Evolutionary conservation across 257 asterid genomes (phyloP).

Genomic region (Salvia rosmarinus): DNA sequence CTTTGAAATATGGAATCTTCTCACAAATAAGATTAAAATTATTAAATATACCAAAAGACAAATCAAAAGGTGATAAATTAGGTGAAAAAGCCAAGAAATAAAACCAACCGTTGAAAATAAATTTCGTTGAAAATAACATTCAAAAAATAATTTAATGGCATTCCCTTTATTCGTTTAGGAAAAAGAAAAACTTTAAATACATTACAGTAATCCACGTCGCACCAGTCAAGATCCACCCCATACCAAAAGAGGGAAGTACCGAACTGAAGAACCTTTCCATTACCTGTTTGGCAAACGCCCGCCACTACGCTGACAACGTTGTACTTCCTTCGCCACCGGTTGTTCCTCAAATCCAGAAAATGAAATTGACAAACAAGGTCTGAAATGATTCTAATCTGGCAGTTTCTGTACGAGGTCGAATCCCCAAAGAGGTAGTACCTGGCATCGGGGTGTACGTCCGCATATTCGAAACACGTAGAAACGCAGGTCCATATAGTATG

Average conservation of each 20-base stretch:
- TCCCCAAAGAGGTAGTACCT: slow-evolving; percentile 26
- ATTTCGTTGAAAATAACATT: background rate
- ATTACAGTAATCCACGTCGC: slow-evolving; percentile 12
- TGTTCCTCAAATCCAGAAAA: background rate
- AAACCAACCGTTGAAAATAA: background rate
- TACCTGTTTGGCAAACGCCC: background rate
- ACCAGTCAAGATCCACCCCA: background rate
- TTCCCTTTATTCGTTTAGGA: background rate
- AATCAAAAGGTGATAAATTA: background rate
- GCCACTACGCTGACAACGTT: background rate
- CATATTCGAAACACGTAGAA: slow-evolving; percentile 31
- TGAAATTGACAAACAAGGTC: background rate
- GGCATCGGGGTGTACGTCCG: slow-evolving; percentile 32
- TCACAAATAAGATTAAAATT: background rate
- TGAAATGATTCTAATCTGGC: background rate
- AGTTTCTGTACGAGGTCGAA: background rate
- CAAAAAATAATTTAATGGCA: background rate
- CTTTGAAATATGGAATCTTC: background rate
- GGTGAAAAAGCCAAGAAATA: background rate
- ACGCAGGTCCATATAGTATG: slow-evolving; percentile 32
- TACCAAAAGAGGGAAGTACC: slow-evolving; percentile 1
- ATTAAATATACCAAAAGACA: background rate
- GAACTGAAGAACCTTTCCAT: background rate
- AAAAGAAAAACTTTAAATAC: background rate
- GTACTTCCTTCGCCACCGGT: background rate